phyloP scores from a whole-genome alignment of 106 monocot genomes.

The Dioscorea dumetorum region DNA sequence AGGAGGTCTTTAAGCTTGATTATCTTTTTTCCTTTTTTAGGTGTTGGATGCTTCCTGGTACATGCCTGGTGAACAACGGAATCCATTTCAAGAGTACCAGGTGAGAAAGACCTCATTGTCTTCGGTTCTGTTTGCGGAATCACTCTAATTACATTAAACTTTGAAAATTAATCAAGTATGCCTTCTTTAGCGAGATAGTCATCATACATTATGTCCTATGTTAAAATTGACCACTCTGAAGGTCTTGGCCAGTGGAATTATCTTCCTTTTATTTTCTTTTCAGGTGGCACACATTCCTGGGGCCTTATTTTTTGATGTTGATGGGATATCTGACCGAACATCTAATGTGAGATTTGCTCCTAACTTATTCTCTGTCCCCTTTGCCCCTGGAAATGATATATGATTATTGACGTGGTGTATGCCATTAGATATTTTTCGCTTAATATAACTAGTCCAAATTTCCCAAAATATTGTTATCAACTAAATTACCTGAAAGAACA shows the following conservation, averaged over 20 bases:
- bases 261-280: neutral
- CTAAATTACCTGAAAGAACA: too few species aligned
- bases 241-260: too few species aligned
- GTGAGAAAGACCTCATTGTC: conserved; percentile 11
- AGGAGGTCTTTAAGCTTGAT: neutral
- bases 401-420: too few species aligned
- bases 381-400: too few species aligned
- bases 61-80: conserved; percentile 74
- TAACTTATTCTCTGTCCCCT: conserved; percentile 1
- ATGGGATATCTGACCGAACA: conserved; percentile 83
- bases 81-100: conserved; percentile 90
- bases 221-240: too few species aligned
- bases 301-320: conserved; percentile 92
- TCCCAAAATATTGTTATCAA: too few species aligned
- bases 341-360: conserved; percentile 52
- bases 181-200: too few species aligned
- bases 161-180: too few species aligned
- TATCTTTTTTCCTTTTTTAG: conserved; percentile 15
- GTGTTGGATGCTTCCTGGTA: conserved; percentile 93
- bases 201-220: too few species aligned
- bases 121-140: neutral
- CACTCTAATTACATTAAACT: neutral
- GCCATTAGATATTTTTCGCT: too few species aligned
- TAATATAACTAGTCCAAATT: too few species aligned
- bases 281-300: conserved; percentile 97